Conservation (phyloP, 805 yeast genomes). For the Teunomyces pallodes region DNA sequence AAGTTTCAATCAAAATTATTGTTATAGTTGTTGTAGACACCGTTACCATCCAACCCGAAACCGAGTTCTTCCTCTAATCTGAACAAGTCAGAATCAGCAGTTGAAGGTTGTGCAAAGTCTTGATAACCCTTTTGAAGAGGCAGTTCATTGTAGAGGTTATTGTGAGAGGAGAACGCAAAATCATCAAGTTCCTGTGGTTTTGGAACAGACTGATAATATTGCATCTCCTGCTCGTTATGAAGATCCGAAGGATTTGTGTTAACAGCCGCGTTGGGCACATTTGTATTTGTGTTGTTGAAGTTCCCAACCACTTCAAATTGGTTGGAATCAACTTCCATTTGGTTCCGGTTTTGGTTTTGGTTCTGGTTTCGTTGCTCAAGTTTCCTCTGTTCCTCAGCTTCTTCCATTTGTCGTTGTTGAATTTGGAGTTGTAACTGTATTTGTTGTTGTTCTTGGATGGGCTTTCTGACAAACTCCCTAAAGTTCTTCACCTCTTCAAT, state of each 20-base stretch:
- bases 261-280: slow-evolving; percentile 8
- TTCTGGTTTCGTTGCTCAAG: slow-evolving; percentile 16
- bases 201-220: slow-evolving; percentile 37
- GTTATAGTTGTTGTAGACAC: slow-evolving; percentile 12
- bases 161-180: slow-evolving; percentile 16
- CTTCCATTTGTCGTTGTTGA: slow-evolving; percentile 26
- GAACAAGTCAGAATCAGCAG: slow-evolving; percentile 25
- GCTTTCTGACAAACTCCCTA: slow-evolving; percentile 78
- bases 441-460: slow-evolving; percentile 54
- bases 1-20: not conserved
- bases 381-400: slow-evolving; percentile 19
- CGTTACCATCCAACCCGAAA: slow-evolving; percentile 43
- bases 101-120: slow-evolving; percentile 4
- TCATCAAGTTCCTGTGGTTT: slow-evolving; percentile 45
- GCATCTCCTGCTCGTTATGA: slow-evolving; percentile 18
- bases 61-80: slow-evolving; percentile 44
- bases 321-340: slow-evolving; percentile 1
- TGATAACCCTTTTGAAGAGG: slow-evolving; percentile 1
- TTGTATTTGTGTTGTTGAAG: slow-evolving; percentile 9
- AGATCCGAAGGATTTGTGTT: slow-evolving; percentile 21
- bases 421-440: slow-evolving; percentile 36
- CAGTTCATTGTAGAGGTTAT: not conserved
- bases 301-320: slow-evolving; percentile 6
- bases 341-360: slow-evolving; percentile 1
- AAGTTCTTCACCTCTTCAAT: slow-evolving; percentile 75